Base-by-base conservation (phyloP, 179 eudicot species). In the Patellifolia procumbens region DNA sequence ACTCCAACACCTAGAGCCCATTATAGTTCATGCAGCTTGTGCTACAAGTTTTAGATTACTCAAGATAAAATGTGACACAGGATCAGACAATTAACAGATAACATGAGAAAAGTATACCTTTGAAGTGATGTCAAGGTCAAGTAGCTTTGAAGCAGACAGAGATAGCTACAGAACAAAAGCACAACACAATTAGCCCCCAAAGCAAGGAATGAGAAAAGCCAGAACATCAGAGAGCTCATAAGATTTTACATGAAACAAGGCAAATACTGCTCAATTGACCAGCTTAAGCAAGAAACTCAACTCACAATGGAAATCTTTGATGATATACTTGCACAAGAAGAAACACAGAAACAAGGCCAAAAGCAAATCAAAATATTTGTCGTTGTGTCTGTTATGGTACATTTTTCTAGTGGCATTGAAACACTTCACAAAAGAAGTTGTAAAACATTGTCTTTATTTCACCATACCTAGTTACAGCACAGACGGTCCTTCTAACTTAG, bases 111-210 rank as follows among this genome's bases (percentile, higher is more conserved):
- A 68, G 31, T 55, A 67, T 85, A 92, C 97, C 98, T 92, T 92
- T 8, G 97, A 92, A 63, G 84, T 31, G 39, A 92, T 74, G 72
- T 94, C 98, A 46, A 74, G 90, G 80, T 94, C 97, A 51, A 74
- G 86, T 68, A 94, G 82, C 70, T 88, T 86, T n/a, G 88, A 79
- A 65, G 98, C 98, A 75, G 97, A 86, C 35, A 94, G 79, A 32
- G 93, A 89, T 76, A 94, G 81, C 98, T 94, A 93, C 84, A 87
- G 45, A 19, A 45, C 55, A 74, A 58, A 52, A 80, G 64, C 58
- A n/a, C 75, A 68, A 76, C 34, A 71, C 39, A 56, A 60, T 66
- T 45, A 77, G 68, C 2, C 32, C 48, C 28, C 65, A 49, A 76
- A 81, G 73, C 48, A 73, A 55, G 8, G 22, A 35, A 37, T 39